Percentiles rank a stretch among this genome's conserved stretches.
These are phyloP conservation scores for Saturnispora galanensis DNA, from an alignment of 805 yeast species.

Conservation along the genomic window DNA sequence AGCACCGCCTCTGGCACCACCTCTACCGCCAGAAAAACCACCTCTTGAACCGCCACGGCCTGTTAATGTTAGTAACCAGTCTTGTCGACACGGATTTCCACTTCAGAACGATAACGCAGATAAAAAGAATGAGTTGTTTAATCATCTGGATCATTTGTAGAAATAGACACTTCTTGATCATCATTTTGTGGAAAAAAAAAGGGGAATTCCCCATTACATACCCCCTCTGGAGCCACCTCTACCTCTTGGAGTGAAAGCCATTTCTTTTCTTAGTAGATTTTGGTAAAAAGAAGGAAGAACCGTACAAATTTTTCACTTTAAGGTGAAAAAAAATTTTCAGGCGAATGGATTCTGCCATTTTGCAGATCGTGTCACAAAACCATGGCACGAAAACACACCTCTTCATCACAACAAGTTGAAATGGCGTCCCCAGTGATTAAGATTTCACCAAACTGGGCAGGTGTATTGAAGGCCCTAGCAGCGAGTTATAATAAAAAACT, in stretches of 20 bases:
- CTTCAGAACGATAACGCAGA: slow-evolving; percentile 9
- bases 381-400: too few species aligned
- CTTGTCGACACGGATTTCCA: neutral
- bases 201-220: slow-evolving; percentile 6
- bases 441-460: too few species aligned
- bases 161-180: slow-evolving; percentile 1
- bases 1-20: slow-evolving; percentile 38
- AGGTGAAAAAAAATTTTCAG: too few species aligned
- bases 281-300: slow-evolving; percentile 9
- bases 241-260: slow-evolving; percentile 49
- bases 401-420: too few species aligned
- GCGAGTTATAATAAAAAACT: slow-evolving; percentile 30
- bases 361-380: too few species aligned
- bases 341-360: too few species aligned
- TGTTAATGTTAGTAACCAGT: slow-evolving; percentile 4
- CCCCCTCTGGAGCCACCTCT: slow-evolving; percentile 44
- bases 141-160: slow-evolving; percentile 5
- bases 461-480: too few species aligned
- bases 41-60: slow-evolving; percentile 22
- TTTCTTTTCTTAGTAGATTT: slow-evolving; percentile 23
- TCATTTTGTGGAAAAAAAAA: neutral
- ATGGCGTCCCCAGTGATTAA: too few species aligned
- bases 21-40: slow-evolving; percentile 47
- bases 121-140: slow-evolving; percentile 3
- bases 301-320: too few species aligned